These are phyloP conservation scores for Elsinoe batatas DNA, from an alignment of 2,329 filamentous ascomycete species.

Conservation along the genomic window DNA sequence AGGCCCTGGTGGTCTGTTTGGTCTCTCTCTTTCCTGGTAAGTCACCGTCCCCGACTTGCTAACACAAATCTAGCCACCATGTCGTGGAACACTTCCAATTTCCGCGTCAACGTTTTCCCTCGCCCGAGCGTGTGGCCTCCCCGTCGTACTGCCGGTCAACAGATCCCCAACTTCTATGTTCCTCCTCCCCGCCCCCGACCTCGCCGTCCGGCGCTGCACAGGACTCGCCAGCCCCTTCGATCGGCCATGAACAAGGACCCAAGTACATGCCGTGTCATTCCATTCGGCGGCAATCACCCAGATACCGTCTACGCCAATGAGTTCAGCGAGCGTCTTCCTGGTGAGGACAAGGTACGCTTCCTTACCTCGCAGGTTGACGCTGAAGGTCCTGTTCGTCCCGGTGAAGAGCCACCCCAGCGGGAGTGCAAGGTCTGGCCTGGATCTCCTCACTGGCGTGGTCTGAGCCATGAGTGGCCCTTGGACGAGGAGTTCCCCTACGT, in stretches of 20 bases:
- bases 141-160: too few species aligned
- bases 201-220: too few species aligned
- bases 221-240: too few species aligned
- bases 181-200: too few species aligned
- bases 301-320: too few species aligned
- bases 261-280: too few species aligned
- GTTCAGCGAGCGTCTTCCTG: background rate
- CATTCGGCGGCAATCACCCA: too few species aligned
- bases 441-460: background rate
- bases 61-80: background rate
- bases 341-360: background rate
- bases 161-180: too few species aligned
- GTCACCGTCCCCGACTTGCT: conserved; percentile 1
- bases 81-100: background rate
- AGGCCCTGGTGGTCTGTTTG: conserved; percentile 4
- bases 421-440: background rate
- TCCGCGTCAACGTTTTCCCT: too few species aligned
- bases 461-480: background rate
- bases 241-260: too few species aligned
- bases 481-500: background rate
- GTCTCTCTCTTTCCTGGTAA: background rate
- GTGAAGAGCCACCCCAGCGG: too few species aligned
- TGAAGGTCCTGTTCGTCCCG: background rate
- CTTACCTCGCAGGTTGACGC: background rate
- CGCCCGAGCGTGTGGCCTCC: too few species aligned